Conservation (phyloP, 768 basidiomycete genomes). For the Rhodocollybia butyracea region DNA sequence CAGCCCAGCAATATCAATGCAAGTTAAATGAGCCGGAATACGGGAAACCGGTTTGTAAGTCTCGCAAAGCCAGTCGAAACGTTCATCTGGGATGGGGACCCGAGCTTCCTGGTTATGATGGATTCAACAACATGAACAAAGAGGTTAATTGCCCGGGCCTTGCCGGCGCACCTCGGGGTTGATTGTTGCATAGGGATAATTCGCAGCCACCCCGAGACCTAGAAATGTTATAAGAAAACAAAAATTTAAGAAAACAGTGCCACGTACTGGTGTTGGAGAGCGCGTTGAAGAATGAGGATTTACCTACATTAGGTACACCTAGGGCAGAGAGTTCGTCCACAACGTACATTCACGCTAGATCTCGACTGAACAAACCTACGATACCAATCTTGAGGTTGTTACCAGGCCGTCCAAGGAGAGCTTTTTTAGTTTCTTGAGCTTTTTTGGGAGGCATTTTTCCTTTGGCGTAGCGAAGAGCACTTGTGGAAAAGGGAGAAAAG, state of each 20-base stretch:
- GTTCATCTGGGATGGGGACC: conserved; percentile 89
- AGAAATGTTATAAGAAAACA: conserved; percentile 4
- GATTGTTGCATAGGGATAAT: conserved; percentile 95
- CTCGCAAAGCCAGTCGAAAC: conserved; percentile 93
- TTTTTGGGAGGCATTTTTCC: conserved; percentile 93
- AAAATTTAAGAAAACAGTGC: neutral
- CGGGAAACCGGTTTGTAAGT: conserved; percentile 85
- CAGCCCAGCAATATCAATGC: conserved; percentile 97
- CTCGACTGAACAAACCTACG: conserved; percentile 70
- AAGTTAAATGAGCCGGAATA: conserved; percentile 93
- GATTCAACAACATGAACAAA: conserved; percentile 3
- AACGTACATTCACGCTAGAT: conserved; percentile 13
- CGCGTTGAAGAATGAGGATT: conserved; percentile 98
- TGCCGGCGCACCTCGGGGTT: conserved; percentile 63
- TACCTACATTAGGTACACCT: conserved; percentile 97
- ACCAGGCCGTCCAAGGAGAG: conserved; percentile 82
- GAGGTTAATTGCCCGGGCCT: neutral
- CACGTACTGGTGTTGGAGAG: conserved; percentile 83
- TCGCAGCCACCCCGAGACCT: conserved; percentile 93
- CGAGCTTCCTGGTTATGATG: conserved; percentile 63
- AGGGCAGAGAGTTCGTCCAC: conserved; percentile 15
- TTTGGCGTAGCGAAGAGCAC: conserved; percentile 38
- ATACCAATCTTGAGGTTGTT: conserved; percentile 99
- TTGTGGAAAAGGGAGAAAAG: conserved; percentile 32
- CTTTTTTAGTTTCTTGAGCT: conserved; percentile 77